phyloP scores from a whole-genome alignment of 2,329 filamentous ascomycete genomes.

The Amauroascus verrucosus region DNA sequence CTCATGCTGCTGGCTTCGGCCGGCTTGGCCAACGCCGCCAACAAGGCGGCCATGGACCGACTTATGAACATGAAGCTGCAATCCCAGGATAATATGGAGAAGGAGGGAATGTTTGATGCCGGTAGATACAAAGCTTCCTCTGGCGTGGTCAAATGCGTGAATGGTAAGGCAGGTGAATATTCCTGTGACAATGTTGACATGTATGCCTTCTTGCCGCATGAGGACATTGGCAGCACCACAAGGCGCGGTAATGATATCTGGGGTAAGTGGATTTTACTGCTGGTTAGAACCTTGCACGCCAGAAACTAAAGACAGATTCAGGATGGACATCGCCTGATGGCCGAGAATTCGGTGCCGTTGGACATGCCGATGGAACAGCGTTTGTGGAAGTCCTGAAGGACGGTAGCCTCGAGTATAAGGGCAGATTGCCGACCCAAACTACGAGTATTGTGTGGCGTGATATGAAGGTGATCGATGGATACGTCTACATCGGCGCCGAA shows the following conservation, averaged over 20 bases:
- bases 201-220: slow-evolving; percentile 32
- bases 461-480: slow-evolving; percentile 26
- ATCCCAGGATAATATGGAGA: slow-evolving; percentile 10
- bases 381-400: slow-evolving; percentile 41
- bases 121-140: slow-evolving; percentile 11
- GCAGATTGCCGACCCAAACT: slow-evolving; percentile 38
- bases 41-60: slow-evolving; percentile 14
- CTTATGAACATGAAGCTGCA: slow-evolving; percentile 18
- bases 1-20: slow-evolving; percentile 13
- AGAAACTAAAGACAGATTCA: neutral
- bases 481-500: slow-evolving; percentile 30
- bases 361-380: slow-evolving; percentile 42
- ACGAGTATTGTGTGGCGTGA: slow-evolving; percentile 29
- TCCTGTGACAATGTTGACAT: slow-evolving; percentile 33
- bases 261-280: slow-evolving; percentile 17
- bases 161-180: slow-evolving; percentile 30
- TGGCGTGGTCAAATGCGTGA: slow-evolving; percentile 19
- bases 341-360: slow-evolving; percentile 43
- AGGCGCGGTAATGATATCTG: slow-evolving; percentile 33
- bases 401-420: slow-evolving; percentile 40
- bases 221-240: slow-evolving; percentile 30
- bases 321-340: slow-evolving; percentile 42
- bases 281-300: neutral
- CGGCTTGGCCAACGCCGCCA: slow-evolving; percentile 10
- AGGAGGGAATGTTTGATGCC: slow-evolving; percentile 11